A percentile compares a stretch with the other conserved stretches of the same genome.
Conservation (phyloP, 345 rosid species). For the Bruguiera gymnorhiza region DNA sequence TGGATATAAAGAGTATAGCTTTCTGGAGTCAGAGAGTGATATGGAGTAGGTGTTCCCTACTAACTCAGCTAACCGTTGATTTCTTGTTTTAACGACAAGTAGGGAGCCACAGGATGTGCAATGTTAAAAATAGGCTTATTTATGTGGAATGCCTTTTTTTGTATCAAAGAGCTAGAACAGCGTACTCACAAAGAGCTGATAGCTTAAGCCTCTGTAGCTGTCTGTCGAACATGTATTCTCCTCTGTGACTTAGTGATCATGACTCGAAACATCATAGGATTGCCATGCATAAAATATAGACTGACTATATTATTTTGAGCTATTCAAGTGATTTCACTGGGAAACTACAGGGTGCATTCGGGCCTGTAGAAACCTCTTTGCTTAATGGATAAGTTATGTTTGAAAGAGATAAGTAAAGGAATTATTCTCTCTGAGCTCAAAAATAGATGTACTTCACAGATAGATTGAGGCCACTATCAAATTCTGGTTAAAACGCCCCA, state of each 20-base stretch:
- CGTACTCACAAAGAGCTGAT: no score
- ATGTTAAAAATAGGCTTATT: slow-evolving; percentile 17
- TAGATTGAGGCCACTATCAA: no score
- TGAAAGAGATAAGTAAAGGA: no score
- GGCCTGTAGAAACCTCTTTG: no score
- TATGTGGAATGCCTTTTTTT: not conserved
- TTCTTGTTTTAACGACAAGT: not conserved
- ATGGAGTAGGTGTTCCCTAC: slow-evolving; percentile 32
- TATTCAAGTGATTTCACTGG: no score
- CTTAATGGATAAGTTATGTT: no score
- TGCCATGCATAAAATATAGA: slow-evolving; percentile 5
- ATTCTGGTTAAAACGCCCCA: no score
- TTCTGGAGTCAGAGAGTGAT: slow-evolving; percentile 62
- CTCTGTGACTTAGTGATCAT: not conserved
- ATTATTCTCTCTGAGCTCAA: no score
- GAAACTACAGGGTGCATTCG: no score
- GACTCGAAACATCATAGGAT: slow-evolving; percentile 6
- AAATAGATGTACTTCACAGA: no score
- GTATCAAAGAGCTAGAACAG: not conserved
- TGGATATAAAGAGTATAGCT: slow-evolving; percentile 58
- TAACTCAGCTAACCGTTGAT: not conserved
- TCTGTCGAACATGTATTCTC: not conserved
- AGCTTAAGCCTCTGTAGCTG: not conserved
- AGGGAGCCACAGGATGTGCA: slow-evolving; percentile 10
- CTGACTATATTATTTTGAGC: not conserved